These are phyloP conservation scores for Dovyalis caffra DNA, from an alignment of 345 rosid species.

Conservation along the genomic window DNA sequence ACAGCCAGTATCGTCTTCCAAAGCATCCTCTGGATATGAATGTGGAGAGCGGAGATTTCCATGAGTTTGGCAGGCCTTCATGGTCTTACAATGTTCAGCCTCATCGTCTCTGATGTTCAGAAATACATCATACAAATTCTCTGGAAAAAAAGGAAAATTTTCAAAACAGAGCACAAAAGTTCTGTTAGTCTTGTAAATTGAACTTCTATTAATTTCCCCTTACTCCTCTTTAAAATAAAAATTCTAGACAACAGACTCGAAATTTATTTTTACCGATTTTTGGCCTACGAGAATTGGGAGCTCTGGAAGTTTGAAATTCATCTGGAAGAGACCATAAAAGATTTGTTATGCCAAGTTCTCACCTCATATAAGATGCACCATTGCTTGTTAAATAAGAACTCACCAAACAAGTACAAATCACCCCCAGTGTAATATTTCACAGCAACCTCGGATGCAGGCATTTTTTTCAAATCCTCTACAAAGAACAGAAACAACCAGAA, in stretches of 20 bases:
- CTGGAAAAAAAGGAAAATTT: constrained; percentile 35
- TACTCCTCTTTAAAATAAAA: not conserved
- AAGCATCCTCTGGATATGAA: constrained; percentile 43
- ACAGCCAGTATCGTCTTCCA: constrained; percentile 45
- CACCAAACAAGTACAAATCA: constrained; percentile 90
- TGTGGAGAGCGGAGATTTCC: constrained; percentile 93
- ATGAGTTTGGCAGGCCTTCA: constrained; percentile 87
- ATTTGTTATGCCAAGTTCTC: constrained; percentile 3
- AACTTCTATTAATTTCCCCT: not conserved
- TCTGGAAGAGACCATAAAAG: constrained; percentile 43
- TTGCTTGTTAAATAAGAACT: constrained; percentile 25
- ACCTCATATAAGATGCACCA: not conserved
- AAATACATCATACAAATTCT: constrained; percentile 87
- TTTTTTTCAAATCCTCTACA: constrained; percentile 74
- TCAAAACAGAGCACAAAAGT: not conserved
- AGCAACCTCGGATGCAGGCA: constrained; percentile 92
- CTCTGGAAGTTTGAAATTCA: constrained; percentile 91
- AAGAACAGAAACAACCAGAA: constrained; percentile 7
- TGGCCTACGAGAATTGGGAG: constrained; percentile 87
- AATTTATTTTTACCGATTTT: constrained; percentile 53
- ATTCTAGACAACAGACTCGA: not conserved
- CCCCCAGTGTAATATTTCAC: constrained; percentile 83
- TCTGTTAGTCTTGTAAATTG: not conserved
- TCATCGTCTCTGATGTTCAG: constrained; percentile 89
- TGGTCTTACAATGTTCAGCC: constrained; percentile 97